phyloP scores from a whole-genome alignment of 2,329 filamentous ascomycete species.

The Didymella sp. region DNA sequence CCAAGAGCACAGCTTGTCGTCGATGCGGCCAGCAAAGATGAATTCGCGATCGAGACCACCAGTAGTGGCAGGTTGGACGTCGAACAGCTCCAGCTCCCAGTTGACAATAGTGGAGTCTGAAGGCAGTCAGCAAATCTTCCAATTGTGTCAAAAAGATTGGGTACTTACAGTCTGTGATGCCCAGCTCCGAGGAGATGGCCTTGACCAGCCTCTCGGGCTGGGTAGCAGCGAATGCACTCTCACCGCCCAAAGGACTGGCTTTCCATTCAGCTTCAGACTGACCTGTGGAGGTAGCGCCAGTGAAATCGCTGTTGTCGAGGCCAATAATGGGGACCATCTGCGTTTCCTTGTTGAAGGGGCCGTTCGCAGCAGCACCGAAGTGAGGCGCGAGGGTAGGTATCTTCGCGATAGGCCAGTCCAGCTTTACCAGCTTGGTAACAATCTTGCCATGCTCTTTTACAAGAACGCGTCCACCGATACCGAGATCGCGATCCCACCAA shows the following conservation, averaged over 20 bases:
- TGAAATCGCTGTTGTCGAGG: conserved; percentile 73
- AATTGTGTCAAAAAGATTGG: neutral
- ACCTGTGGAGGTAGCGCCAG: conserved; percentile 28
- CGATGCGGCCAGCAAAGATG: conserved; percentile 93
- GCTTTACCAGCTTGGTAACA: conserved; percentile 80
- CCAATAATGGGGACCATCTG: conserved; percentile 95
- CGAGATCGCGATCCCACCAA: conserved; percentile 97
- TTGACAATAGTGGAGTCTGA: conserved; percentile 76
- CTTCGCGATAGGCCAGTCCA: conserved; percentile 89
- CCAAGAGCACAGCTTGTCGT: conserved; percentile 98
- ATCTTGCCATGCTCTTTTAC: conserved; percentile 84
- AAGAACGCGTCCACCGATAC: conserved; percentile 87
- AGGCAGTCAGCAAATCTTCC: neutral
- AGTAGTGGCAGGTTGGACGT: conserved; percentile 82
- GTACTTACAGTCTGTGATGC: conserved; percentile 66
- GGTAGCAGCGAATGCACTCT: conserved; percentile 76
- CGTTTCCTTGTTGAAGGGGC: conserved; percentile 83
- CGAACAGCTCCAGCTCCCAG: conserved; percentile 97
- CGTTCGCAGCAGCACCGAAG: conserved; percentile 75
- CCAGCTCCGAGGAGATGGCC: conserved; percentile 80
- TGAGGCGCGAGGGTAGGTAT: conserved; percentile 93
- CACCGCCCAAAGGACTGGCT: conserved; percentile 61
- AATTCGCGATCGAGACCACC: conserved; percentile 90
- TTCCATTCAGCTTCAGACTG: conserved; percentile 50
- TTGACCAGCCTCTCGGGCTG: conserved; percentile 87